Evolutionary conservation across 2,329 filamentous ascomycete genomes (phyloP).

Genomic region (Orbilia brochopaga): DNA sequence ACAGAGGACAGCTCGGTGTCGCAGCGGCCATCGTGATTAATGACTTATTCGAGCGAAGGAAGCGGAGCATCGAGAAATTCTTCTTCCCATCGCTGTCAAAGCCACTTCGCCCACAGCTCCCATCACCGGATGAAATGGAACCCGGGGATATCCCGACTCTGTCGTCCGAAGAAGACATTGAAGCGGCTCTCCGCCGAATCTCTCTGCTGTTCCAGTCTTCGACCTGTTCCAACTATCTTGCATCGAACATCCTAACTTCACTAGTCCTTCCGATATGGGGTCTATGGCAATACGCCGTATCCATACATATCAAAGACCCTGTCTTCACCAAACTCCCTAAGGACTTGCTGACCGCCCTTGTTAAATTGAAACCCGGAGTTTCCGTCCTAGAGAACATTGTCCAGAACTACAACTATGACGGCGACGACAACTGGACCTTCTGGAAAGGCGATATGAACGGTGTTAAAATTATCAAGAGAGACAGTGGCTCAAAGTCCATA

Average conservation of each 20-base stretch:
- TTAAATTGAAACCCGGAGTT: slow-evolving; percentile 17
- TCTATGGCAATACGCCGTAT: slow-evolving; percentile 35
- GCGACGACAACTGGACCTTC: slow-evolving; percentile 50
- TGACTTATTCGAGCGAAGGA: slow-evolving; percentile 49
- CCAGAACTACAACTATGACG: slow-evolving; percentile 48
- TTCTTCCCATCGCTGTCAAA: slow-evolving; percentile 49
- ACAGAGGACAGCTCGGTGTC: slow-evolving; percentile 42
- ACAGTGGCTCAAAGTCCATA: not conserved
- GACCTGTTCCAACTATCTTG: slow-evolving; percentile 23
- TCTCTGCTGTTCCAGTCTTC: slow-evolving; percentile 30
- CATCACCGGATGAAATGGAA: slow-evolving; percentile 13
- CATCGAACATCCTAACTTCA: slow-evolving; percentile 13
- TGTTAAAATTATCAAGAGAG: slow-evolving; percentile 62
- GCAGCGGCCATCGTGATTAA: slow-evolving; percentile 53
- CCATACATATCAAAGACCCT: slow-evolving; percentile 18
- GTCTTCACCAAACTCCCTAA: slow-evolving; percentile 17
- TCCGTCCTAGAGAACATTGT: slow-evolving; percentile 41
- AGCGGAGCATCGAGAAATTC: slow-evolving; percentile 50
- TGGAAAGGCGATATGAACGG: slow-evolving; percentile 58
- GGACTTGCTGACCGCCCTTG: slow-evolving; percentile 22
- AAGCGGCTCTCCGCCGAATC: slow-evolving; percentile 17
- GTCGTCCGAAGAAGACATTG: slow-evolving; percentile 27
- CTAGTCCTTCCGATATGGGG: slow-evolving; percentile 32
- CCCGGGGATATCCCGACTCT: slow-evolving; percentile 26
- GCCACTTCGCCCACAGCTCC: slow-evolving; percentile 39